phyloP scores from a whole-genome alignment of 2,329 filamentous ascomycete genomes.

The Cercospora berteroae region DNA sequence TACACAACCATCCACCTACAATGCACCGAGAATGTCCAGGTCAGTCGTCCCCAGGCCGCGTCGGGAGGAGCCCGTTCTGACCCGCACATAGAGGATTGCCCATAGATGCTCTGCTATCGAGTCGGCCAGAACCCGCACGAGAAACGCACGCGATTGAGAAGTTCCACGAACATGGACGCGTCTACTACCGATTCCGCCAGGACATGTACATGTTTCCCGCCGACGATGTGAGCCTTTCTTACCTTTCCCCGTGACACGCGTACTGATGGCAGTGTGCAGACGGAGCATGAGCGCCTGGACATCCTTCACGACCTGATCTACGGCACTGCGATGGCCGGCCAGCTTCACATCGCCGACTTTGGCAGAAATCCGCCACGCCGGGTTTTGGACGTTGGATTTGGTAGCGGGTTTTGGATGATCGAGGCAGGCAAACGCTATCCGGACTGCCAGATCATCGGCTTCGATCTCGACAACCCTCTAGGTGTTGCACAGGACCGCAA shows the following conservation, averaged over 20 bases:
- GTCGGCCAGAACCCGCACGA: conserved; percentile 15
- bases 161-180: conserved; percentile 22
- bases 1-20: conserved; percentile 10
- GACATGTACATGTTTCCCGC: conserved; percentile 28
- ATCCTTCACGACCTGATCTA: conserved; percentile 29
- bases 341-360: conserved; percentile 37
- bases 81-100: conserved; percentile 16
- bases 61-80: background rate
- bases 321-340: conserved; percentile 39
- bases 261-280: conserved; percentile 14
- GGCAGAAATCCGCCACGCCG: conserved; percentile 43
- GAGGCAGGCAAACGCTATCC: conserved; percentile 69
- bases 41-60: conserved; percentile 5
- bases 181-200: conserved; percentile 25
- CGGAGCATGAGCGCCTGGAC: conserved; percentile 27
- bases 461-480: conserved; percentile 29
- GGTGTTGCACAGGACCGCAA: conserved; percentile 9
- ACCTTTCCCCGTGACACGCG: background rate
- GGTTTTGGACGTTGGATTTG: conserved; percentile 70
- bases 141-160: conserved; percentile 14
- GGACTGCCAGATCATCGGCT: conserved; percentile 27
- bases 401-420: conserved; percentile 88
- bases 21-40: conserved; percentile 25
- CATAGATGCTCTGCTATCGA: conserved; percentile 26
- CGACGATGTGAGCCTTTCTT: conserved; percentile 23